Conservation (phyloP, 2,329 filamentous ascomycete species). For the Colletotrichum gloeosporioides region DNA sequence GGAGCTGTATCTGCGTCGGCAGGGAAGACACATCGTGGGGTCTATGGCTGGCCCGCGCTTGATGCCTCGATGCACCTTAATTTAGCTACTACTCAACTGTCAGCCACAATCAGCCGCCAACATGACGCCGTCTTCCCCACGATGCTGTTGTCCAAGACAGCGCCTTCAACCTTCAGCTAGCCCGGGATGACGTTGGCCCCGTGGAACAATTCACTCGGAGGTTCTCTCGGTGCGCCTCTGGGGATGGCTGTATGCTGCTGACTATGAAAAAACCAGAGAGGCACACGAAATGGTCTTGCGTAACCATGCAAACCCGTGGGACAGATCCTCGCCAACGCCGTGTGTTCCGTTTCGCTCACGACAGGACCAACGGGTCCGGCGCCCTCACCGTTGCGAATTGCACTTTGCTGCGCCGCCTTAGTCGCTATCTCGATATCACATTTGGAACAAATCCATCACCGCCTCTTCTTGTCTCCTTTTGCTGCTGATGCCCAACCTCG, state of each 20-base stretch:
- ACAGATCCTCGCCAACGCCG: neutral
- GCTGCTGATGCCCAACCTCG: conserved; percentile 12
- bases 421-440: neutral
- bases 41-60: neutral
- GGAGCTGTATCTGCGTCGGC: neutral
- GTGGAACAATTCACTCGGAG: neutral
- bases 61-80: neutral
- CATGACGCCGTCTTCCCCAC: conserved; percentile 10
- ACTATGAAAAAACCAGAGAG: neutral
- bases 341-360: neutral
- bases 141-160: neutral
- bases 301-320: neutral
- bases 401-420: neutral
- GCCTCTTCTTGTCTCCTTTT: conserved; percentile 4
- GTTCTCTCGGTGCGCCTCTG: neutral
- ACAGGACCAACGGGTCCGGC: neutral
- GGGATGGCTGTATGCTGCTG: neutral
- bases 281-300: conserved; percentile 2
- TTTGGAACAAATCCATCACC: conserved; percentile 1
- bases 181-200: conserved; percentile 4
- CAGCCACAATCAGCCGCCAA: conserved; percentile 20
- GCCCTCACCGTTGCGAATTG: neutral
- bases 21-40: neutral
- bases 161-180: neutral
- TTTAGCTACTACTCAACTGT: conserved; percentile 7